Base-by-base conservation (phyloP, 179 eudicot species). In the Silene vulgaris region DNA sequence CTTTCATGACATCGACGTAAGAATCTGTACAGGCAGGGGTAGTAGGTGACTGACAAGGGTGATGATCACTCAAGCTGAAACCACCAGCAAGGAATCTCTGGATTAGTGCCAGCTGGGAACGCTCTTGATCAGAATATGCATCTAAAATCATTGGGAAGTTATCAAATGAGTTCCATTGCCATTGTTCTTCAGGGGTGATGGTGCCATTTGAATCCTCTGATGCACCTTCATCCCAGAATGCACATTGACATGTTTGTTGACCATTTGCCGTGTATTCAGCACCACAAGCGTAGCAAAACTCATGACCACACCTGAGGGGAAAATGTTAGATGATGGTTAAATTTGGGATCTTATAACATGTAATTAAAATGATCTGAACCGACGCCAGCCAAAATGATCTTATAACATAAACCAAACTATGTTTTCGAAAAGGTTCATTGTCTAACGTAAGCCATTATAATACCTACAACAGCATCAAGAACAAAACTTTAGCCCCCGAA, bases 231-330 rank as follows among this genome's bases (percentile, higher is more conserved):
- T 85, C 91, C 96, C 91, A 88, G 65, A 87, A 86, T 61, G 81
- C 82, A 76, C 97, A 92, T 26, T 82, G 86, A 72, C 97, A 90
- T 61, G 86, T 83, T 78, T 87, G 91, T 52, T 85, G 88, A 48
- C 87, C 69, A 3, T 85, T 75, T 29, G 52, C 52, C 0, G 74
- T 74, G 67, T 88, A 91, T 21, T 83, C 89, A 62, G 81, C 88
- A 32, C 97, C 96, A 74, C 96, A 91, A 8, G 96, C 85, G 70
- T 86, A 90, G 72, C 96, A 91, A 80, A 90, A 91, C 81, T 91
- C 93, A 17, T 91, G 93, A 35, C 92, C 91, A 64, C 93, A 90
- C 90, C 97, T 91, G 83, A 73, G 63, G 13, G 3, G 35, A 6
- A 19, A 43, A 1, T 5, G 2, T 48, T 21, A 63, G 57, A 17